Evolutionary conservation across 2,329 filamentous ascomycete species (phyloP).

Genomic region (Cadophora sp.): DNA sequence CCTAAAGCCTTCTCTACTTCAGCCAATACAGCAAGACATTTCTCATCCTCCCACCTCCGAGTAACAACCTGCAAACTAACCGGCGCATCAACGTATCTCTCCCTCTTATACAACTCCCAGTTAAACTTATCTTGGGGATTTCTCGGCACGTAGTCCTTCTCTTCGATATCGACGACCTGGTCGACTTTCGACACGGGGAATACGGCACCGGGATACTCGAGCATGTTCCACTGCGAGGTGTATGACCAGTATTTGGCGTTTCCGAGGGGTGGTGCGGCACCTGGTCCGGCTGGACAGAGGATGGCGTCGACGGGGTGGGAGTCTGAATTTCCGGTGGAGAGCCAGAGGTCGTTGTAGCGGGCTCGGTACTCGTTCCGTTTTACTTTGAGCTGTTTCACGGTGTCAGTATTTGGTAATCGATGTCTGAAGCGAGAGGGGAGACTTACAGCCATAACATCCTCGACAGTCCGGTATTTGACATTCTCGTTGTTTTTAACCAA

Average conservation of each 20-base stretch:
- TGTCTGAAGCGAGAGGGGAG: not conserved
- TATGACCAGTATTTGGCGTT: conserved; percentile 67
- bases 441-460: conserved; percentile 34
- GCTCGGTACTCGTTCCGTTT: conserved; percentile 48
- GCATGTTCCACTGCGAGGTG: conserved; percentile 69
- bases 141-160: conserved; percentile 36
- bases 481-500: conserved; percentile 35
- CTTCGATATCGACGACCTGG: conserved; percentile 29
- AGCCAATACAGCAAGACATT: conserved; percentile 38
- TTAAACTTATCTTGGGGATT: conserved; percentile 39
- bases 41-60: conserved; percentile 47
- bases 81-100: conserved; percentile 38
- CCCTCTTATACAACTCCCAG: conserved; percentile 41
- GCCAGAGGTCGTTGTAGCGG: conserved; percentile 33
- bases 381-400: conserved; percentile 26
- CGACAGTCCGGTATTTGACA: conserved; percentile 34
- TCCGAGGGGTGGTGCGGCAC: conserved; percentile 55
- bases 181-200: conserved; percentile 58
- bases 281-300: conserved; percentile 63
- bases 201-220: conserved; percentile 67
- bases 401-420: not conserved
- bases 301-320: conserved; percentile 56
- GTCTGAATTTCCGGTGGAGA: conserved; percentile 28
- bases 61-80: conserved; percentile 49
- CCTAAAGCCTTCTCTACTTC: conserved; percentile 25